These are phyloP conservation scores for Botrytis fragariae DNA, from an alignment of 2,329 filamentous ascomycete genomes.

Conservation along the genomic window DNA sequence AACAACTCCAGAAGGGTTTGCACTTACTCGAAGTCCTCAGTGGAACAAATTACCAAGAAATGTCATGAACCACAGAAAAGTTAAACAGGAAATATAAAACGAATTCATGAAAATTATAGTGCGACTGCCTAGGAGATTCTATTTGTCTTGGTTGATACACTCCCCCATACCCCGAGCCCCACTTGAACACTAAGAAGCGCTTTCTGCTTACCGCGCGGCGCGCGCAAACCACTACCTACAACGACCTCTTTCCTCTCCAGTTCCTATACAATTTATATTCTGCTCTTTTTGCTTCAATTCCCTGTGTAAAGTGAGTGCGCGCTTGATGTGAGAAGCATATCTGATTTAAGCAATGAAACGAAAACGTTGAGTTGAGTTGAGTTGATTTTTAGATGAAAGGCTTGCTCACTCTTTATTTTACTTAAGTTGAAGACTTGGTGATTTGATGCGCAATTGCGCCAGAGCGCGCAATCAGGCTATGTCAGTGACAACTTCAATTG, in stretches of 20 bases:
- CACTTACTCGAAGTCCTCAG: neutral
- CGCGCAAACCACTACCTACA: neutral
- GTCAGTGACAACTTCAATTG: no score
- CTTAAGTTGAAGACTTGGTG: neutral
- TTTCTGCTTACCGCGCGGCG: neutral
- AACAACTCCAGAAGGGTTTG: neutral
- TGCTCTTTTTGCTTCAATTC: neutral
- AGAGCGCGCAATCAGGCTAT: neutral
- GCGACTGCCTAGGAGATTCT: no score
- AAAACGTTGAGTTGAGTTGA: neutral
- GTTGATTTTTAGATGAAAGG: neutral
- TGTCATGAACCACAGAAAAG: no score
- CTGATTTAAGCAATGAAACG: neutral
- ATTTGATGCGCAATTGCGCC: neutral
- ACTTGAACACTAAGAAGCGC: neutral
- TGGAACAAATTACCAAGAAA: no score
- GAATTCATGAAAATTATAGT: no score
- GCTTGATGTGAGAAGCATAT: neutral
- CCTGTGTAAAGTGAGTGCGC: neutral
- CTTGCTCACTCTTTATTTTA: neutral
- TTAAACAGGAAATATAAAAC: no score
- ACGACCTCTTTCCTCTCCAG: neutral
- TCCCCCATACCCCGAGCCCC: neutral
- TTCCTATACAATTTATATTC: neutral
- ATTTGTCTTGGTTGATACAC: no score